Percentiles rank a stretch among this genome's conserved stretches.
phyloP scores from a whole-genome alignment of 2,329 filamentous ascomycete species.

The Botryosphaeria dothidea region DNA sequence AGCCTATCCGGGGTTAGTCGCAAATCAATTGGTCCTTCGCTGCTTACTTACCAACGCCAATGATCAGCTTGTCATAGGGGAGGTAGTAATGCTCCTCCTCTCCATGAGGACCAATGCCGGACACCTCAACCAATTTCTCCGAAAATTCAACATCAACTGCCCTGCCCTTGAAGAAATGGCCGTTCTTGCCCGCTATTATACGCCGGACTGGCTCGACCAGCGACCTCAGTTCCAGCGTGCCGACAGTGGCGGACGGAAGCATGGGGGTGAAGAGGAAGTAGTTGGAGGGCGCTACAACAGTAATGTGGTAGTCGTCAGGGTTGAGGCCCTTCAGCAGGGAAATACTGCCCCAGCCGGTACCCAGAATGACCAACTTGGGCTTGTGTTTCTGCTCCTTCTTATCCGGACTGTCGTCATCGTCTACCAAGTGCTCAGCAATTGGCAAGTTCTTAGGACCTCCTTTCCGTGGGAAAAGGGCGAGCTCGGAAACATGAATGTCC shows the following conservation, averaged over 20 bases:
- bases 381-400: constrained; percentile 78
- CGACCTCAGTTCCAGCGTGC: constrained; percentile 86
- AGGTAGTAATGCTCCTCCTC: constrained; percentile 84
- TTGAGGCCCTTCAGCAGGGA: constrained; percentile 87
- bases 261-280: constrained; percentile 99
- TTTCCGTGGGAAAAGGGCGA: constrained; percentile 75
- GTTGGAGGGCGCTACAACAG: constrained; percentile 89
- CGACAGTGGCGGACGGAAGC: constrained; percentile 94
- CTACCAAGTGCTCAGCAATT: constrained; percentile 82
- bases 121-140: constrained; percentile 84
- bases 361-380: constrained; percentile 87
- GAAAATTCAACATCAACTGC: constrained; percentile 92
- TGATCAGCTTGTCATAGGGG: constrained; percentile 93
- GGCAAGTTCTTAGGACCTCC: constrained; percentile 96
- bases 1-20: constrained; percentile 51
- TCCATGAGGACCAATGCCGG: constrained; percentile 69
- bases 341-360: constrained; percentile 93
- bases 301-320: constrained; percentile 92
- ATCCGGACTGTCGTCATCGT: constrained; percentile 78
- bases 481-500: constrained; percentile 81
- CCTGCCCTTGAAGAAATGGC: constrained; percentile 85
- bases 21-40: background rate
- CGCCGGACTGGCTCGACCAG: constrained; percentile 90
- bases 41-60: constrained; percentile 68
- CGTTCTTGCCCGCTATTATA: constrained; percentile 74